Evolutionary conservation across 257 asterid species (phyloP).

Genomic region (Przewalskia tangutica): DNA sequence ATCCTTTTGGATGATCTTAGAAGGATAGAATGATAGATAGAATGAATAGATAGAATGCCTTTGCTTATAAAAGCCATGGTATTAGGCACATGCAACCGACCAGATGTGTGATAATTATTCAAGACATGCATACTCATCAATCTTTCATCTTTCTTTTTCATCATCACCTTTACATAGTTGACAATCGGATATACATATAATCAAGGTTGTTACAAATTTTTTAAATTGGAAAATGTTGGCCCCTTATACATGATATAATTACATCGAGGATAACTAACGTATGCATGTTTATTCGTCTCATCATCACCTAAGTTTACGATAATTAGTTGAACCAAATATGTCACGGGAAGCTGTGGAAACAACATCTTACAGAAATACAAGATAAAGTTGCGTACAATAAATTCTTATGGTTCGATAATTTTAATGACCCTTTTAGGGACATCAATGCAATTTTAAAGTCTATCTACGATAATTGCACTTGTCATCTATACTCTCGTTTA

Average conservation of each 20-base stretch:
- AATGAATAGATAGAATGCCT: no score
- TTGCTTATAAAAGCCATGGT: neutral
- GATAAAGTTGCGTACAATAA: no score
- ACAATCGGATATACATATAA: neutral
- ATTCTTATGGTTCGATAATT: no score
- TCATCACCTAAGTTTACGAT: no score
- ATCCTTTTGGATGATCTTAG: no score
- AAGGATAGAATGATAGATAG: no score
- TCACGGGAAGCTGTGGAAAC: no score
- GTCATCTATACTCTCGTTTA: neutral
- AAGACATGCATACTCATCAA: neutral
- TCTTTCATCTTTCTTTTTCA: neutral
- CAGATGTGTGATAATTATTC: neutral
- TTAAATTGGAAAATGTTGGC: neutral
- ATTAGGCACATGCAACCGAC: neutral
- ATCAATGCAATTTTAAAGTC: neutral
- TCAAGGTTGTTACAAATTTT: neutral
- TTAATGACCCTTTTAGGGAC: neutral
- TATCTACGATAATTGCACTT: no score
- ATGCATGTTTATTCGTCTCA: no score
- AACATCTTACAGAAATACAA: no score
- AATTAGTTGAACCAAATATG: no score
- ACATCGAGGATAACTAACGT: neutral
- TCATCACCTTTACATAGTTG: neutral
- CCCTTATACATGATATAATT: neutral